Evolutionary conservation across 495 filamentous ascomycete species (phyloP).

Genomic region (Immersiella caudata): DNA sequence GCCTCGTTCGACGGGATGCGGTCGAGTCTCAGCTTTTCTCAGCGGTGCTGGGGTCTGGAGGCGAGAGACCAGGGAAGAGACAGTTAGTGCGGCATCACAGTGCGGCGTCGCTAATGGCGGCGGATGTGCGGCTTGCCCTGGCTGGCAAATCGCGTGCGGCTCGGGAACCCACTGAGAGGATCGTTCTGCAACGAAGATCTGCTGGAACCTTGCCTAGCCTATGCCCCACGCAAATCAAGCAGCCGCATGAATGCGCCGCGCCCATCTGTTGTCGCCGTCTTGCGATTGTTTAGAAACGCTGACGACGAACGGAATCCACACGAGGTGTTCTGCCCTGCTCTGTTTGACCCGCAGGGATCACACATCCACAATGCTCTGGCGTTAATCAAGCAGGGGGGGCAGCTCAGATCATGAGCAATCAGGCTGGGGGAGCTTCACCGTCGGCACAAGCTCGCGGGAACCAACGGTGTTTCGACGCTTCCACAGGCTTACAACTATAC

Average conservation of each 20-base stretch:
- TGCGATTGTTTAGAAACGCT: conserved; percentile 32
- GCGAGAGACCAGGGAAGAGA: conserved; percentile 33
- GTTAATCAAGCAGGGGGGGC: conserved; percentile 31
- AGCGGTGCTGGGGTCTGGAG: conserved; percentile 39
- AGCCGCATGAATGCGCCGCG: conserved; percentile 31
- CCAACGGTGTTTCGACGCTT: background rate
- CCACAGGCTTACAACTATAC: background rate
- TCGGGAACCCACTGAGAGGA: conserved; percentile 18
- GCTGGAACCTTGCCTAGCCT: conserved; percentile 18
- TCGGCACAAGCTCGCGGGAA: conserved; percentile 9
- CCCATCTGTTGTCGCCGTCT: conserved; percentile 7
- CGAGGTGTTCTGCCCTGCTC: conserved; percentile 21
- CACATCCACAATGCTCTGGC: conserved; percentile 26
- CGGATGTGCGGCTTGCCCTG: conserved; percentile 24
- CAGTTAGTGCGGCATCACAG: conserved; percentile 32
- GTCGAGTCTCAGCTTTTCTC: conserved; percentile 41
- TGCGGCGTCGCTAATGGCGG: conserved; percentile 2
- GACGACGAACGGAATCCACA: conserved; percentile 24
- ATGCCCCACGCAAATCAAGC: conserved; percentile 10
- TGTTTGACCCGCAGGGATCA: conserved; percentile 35
- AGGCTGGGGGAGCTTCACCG: conserved; percentile 10
- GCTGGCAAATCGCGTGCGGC: conserved; percentile 28
- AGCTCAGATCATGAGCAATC: conserved; percentile 14
- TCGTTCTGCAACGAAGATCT: conserved; percentile 29
- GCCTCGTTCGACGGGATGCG: conserved; percentile 16